Evolutionary conservation across 2,329 filamentous ascomycete genomes (phyloP).

Genomic region (Xylariaceae sp.): DNA sequence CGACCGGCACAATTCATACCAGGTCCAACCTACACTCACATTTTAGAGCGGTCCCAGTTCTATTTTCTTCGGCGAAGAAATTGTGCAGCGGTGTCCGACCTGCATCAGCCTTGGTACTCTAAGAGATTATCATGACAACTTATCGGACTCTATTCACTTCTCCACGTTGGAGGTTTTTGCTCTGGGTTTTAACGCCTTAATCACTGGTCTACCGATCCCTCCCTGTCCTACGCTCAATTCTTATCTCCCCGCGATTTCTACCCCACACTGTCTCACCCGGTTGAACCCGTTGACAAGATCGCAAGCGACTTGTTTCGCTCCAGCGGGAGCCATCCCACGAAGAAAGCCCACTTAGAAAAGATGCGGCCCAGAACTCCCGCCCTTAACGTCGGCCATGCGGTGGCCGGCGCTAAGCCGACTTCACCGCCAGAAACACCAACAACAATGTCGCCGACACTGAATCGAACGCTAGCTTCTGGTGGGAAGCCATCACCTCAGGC

Average conservation of each 20-base stretch:
- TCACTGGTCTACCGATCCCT: conserved; percentile 26
- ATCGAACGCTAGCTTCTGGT: conserved; percentile 33
- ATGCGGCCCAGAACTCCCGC: conserved; percentile 42
- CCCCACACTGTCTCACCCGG: conserved; percentile 39
- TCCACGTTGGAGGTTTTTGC: conserved; percentile 53
- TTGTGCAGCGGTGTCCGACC: conserved; percentile 39
- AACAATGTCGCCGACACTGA: conserved; percentile 40
- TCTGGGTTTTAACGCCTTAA: conserved; percentile 52
- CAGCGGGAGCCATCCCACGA: conserved; percentile 36
- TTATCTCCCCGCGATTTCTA: conserved; percentile 41
- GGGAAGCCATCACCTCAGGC: conserved; percentile 29
- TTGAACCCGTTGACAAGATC: conserved; percentile 39
- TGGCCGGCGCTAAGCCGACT: conserved; percentile 41
- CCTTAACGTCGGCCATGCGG: conserved; percentile 35
- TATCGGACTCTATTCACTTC: conserved; percentile 48
- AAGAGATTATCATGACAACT: conserved; percentile 54
- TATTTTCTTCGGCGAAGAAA: conserved; percentile 35
- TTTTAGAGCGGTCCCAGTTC: conserved; percentile 14
- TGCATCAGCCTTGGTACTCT: conserved; percentile 31
- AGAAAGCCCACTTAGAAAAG: conserved; percentile 25
- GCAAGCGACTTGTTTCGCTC: conserved; percentile 34
- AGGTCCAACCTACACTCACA: conserved; percentile 19
- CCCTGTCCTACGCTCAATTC: conserved; percentile 30
- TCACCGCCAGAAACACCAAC: conserved; percentile 51
- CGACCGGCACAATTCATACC: conserved; percentile 17